phyloP scores from a whole-genome alignment of 257 asterid genomes.

The Solanum pennellii region DNA sequence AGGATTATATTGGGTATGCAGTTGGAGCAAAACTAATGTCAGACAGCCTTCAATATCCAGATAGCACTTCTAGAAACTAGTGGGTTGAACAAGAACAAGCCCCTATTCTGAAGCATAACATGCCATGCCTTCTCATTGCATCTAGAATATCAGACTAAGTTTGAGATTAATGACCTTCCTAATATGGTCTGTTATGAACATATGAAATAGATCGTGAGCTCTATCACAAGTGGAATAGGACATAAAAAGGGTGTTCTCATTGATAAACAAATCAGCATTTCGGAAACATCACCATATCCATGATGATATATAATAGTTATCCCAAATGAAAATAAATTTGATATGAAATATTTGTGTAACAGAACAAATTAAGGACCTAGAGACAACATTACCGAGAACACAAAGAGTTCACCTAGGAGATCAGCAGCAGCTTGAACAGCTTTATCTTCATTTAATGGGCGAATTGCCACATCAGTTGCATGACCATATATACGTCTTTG shows the following conservation, averaged over 20 bases:
- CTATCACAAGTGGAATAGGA: background rate
- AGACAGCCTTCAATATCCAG: background rate
- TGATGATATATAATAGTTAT: background rate
- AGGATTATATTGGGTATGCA: background rate
- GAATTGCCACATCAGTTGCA: slow-evolving; percentile 67
- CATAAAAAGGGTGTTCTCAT: background rate
- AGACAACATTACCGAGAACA: slow-evolving; percentile 44
- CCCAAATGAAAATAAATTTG: background rate
- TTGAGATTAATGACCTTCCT: background rate
- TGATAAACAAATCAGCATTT: background rate
- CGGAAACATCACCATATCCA: background rate
- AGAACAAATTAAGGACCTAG: background rate
- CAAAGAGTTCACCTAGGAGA: slow-evolving; percentile 69
- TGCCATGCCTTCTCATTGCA: background rate
- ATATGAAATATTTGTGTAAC: background rate
- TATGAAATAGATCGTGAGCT: background rate
- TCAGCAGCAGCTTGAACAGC: slow-evolving; percentile 95
- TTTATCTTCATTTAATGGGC: slow-evolving; percentile 78
- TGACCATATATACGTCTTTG: slow-evolving; percentile 83
- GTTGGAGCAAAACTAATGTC: background rate
- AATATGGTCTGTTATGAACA: background rate
- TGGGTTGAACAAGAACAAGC: background rate
- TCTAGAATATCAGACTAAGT: background rate
- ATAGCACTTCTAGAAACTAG: background rate
- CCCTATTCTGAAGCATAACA: background rate